Evolutionary conservation across 805 yeast genomes (phyloP), one percentile per base, ranked within the genome.

Genomic region (Maudiozyma turicensis): DNA sequence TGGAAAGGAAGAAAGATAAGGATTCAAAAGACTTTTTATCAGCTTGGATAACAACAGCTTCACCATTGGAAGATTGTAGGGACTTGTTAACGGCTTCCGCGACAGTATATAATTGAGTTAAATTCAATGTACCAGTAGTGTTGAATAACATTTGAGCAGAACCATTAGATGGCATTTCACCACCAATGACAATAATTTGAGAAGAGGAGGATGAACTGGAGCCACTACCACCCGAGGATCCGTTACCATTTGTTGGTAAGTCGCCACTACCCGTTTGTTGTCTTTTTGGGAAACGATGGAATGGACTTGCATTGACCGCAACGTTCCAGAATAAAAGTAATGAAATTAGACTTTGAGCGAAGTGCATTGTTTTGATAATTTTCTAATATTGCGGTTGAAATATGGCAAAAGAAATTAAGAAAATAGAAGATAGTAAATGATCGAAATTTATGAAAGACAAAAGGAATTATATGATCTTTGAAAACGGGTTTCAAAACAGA

Each of bases 41-140:
- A 33, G 60, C 56, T n/a, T 56, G 54, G 26, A 62, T 53, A n/a
- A 63, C 61, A 14, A 60, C 60, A 42, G 61, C 60, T 44, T 44
- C 43, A 42, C 49, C 52, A 4, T 47, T 11, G 29, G 45, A 50
- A 13, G 47, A 47, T 14, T 37, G 34, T 50, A 59, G 31, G 8
- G 57, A 48, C 8, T 41, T 35, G 43, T 60, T 58, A 31, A 57
- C 50, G 6, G 43, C 29, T 3, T 46, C 28, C 3, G 58, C 54
- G 13, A 59, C 50, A 5, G 44, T 28, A 45, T 55, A 55, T 26
- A 63, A 47, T 49, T 63, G 60, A 14, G 63, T 54, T n/a, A 54
- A 37, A 47, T 61, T 63, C 43, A 61, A 50, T 8, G 51, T 40
- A 33, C 56, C 56, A 4, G 64, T 48, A 8, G 57, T 44, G 50